These are phyloP conservation scores for Butyriboletus loyo DNA, from an alignment of 768 basidiomycete genomes.

Conservation along the genomic window DNA sequence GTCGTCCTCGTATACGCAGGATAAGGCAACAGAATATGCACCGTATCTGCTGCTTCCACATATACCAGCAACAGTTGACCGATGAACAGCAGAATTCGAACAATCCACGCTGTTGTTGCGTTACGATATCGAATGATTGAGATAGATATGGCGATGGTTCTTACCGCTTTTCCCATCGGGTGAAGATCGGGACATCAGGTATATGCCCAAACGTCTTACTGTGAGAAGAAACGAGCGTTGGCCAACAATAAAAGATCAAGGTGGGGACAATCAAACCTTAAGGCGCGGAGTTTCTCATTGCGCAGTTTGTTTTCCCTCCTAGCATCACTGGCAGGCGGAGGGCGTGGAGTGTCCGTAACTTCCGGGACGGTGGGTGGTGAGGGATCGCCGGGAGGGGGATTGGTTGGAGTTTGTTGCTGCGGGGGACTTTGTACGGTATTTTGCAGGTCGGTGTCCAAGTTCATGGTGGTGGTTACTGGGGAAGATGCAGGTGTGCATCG, in stretches of 20 bases:
- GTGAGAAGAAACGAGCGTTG: background rate
- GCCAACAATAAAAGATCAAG: background rate
- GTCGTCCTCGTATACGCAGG: constrained; percentile 21
- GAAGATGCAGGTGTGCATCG: background rate
- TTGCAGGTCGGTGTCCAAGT: background rate
- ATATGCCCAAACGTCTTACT: constrained; percentile 27
- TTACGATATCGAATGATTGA: background rate
- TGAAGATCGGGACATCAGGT: constrained; percentile 22
- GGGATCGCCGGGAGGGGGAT: background rate
- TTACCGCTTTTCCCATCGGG: constrained; percentile 18
- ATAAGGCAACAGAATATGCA: constrained; percentile 19
- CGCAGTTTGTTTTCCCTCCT: background rate
- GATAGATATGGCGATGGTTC: background rate
- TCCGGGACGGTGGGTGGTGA: background rate
- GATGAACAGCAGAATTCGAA: constrained; percentile 17
- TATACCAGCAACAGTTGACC: constrained; percentile 15
- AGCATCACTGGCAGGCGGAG: background rate
- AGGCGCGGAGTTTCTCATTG: background rate
- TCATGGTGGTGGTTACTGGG: constrained; percentile 20
- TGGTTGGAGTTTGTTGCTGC: background rate
- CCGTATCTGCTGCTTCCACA: constrained; percentile 12
- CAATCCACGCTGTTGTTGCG: constrained; percentile 5
- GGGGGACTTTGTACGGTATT: background rate
- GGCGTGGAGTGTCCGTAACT: background rate
- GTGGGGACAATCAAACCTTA: background rate